Base-by-base conservation (phyloP, 192 early-diverging fungal genomes). In the Coemansia sp. region DNA sequence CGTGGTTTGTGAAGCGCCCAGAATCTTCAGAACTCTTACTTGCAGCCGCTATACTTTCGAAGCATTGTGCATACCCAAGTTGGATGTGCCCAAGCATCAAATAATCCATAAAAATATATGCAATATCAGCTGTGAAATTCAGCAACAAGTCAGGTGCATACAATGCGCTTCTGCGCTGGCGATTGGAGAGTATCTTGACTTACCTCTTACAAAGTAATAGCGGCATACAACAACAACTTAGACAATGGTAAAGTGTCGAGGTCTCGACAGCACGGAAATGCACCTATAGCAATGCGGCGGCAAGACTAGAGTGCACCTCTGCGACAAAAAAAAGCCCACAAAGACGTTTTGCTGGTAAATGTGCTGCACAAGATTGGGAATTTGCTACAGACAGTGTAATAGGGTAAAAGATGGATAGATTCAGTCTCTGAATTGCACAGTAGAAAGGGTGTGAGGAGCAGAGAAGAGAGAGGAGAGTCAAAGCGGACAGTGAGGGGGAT, bases 1-100 rank as follows among this genome's bases (percentile, higher is more conserved):
- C 49, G 72, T 64, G n/a, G 60, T 62, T 25, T 65, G 67, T 19
- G 72, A 71, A 34, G 67, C 69, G 77, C 77, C 71, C 51, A 71
- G 62, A 80, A 80, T 74, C 65, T 71, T 74, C 69, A 58, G 30
- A 49, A 47, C 38, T 44, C 18, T 14, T 12, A 23, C 56, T 56
- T 44, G 60, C 47, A 66, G 52, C 61, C 62, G 61, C 68, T 69
- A 69, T 53, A 31, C 53, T 26, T 19, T 10, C 10, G n/a, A 50
- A 14, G 47, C 26, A 56, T 25, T 12, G 52, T 25, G 8, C 50
- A 44, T 44, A 44, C 14, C 10, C 38, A 44, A 44, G 38, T 44
- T 44, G 5, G 9, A 44, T 16, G 14, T 44, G 9, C 16, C 12
- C 12, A 44, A 44, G 14, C 38, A 44, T 44, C 38, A 44, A 44